These are phyloP conservation scores for Ophiosphaerella korrae DNA, from an alignment of 2,329 filamentous ascomycete genomes.

Conservation along the genomic window DNA sequence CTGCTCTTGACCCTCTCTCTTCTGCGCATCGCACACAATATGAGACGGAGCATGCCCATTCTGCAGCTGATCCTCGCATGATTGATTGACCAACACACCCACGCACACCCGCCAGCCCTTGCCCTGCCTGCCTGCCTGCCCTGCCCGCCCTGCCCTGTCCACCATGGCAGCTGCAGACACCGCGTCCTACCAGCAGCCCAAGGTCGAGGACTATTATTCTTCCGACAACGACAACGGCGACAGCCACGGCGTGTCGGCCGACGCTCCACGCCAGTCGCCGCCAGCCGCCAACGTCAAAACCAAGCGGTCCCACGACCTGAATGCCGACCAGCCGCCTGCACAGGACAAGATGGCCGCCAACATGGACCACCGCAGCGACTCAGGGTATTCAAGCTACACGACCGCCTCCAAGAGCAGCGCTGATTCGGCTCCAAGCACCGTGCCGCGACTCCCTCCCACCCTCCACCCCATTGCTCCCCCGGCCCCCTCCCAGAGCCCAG, in stretches of 20 bases:
- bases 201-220: slow-evolving; percentile 49
- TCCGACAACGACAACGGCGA: slow-evolving; percentile 47
- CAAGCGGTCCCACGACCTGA: slow-evolving; percentile 52
- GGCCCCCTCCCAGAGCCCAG: slow-evolving; percentile 16
- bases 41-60: slow-evolving; percentile 4
- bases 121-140: not conserved
- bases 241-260: slow-evolving; percentile 43
- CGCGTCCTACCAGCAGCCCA: slow-evolving; percentile 22
- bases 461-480: slow-evolving; percentile 19
- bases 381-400: slow-evolving; percentile 66
- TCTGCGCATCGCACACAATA: not conserved
- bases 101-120: slow-evolving; percentile 1
- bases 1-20: not conserved
- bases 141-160: slow-evolving; percentile 7
- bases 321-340: slow-evolving; percentile 35
- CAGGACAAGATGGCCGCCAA: slow-evolving; percentile 32
- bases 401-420: slow-evolving; percentile 58
- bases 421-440: slow-evolving; percentile 55
- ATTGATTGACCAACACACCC: not conserved
- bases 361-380: slow-evolving; percentile 62
- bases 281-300: slow-evolving; percentile 57
- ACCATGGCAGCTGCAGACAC: slow-evolving; percentile 25
- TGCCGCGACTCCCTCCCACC: slow-evolving; percentile 33
- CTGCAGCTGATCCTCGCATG: not conserved
- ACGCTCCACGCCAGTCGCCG: slow-evolving; percentile 36